phyloP scores from a whole-genome alignment of 1,284 basidiomycete species.

The Paramarasmius palmivorus region DNA sequence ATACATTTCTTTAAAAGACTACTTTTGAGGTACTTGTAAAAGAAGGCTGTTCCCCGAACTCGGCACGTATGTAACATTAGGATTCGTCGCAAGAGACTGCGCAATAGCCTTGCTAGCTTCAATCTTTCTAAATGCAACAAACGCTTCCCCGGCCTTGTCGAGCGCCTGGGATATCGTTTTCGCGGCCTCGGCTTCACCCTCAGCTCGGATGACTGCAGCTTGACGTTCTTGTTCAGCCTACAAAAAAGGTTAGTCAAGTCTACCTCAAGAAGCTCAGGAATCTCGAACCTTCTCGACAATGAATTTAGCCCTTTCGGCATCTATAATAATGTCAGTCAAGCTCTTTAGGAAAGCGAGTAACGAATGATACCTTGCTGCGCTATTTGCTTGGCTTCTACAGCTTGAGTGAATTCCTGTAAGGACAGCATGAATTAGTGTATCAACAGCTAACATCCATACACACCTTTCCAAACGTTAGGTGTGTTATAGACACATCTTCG shows the following conservation, averaged over 20 bases:
- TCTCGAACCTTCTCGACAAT: conserved; percentile 89
- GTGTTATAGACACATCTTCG: conserved; percentile 97
- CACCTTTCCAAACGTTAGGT: conserved; percentile 81
- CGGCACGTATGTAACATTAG: conserved; percentile 89
- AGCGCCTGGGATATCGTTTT: conserved; percentile 91
- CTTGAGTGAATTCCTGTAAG: conserved; percentile 82
- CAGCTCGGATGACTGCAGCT: conserved; percentile 95
- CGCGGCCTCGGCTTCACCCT: conserved; percentile 98
- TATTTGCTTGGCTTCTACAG: conserved; percentile 98
- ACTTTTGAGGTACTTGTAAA: conserved; percentile 75
- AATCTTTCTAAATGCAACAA: conserved; percentile 94
- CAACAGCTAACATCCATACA: background rate
- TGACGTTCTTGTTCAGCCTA: conserved; percentile 99
- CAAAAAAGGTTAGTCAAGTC: background rate
- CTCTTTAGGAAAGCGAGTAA: conserved; percentile 16
- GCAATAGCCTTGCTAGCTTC: conserved; percentile 98
- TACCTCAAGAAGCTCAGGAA: too few species aligned
- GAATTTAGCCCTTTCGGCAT: conserved; percentile 98
- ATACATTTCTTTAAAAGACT: conserved; percentile 26
- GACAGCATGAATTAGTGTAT: conserved; percentile 19
- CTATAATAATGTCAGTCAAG: conserved; percentile 35
- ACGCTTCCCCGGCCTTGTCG: conserved; percentile 93
- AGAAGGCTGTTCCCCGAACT: conserved; percentile 78
- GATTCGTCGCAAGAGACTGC: conserved; percentile 74
- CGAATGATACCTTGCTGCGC: conserved; percentile 79